Evolutionary conservation across 2,329 filamentous ascomycete genomes (phyloP).

Genomic region (Raffaelea arxii): DNA sequence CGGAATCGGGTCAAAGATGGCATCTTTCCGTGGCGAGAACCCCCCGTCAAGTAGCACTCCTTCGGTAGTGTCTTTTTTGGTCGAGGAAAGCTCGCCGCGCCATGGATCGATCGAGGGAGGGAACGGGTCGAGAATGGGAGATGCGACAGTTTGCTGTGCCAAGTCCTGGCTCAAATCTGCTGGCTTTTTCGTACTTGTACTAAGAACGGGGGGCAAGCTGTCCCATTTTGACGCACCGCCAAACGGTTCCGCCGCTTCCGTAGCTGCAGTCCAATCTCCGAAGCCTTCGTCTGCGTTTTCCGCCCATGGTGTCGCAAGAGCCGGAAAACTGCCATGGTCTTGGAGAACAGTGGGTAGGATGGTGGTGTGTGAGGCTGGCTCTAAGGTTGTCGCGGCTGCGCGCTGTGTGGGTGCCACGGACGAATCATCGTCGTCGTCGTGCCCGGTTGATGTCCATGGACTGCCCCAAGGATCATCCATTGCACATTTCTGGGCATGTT

Average conservation of each 20-base stretch:
- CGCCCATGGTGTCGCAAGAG: conserved; percentile 26
- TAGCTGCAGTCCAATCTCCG: conserved; percentile 26
- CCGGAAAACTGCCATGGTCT: conserved; percentile 10
- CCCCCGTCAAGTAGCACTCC: too few relatives aligned
- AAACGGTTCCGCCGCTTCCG: conserved; percentile 11
- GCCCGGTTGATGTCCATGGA: conserved; percentile 42
- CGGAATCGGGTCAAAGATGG: too few relatives aligned
- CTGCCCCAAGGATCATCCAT: conserved; percentile 58
- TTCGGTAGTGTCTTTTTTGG: too few relatives aligned
- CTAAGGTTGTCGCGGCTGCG: neutral
- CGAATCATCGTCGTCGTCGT: conserved; percentile 10
- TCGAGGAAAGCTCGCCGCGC: too few relatives aligned
- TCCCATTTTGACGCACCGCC: neutral
- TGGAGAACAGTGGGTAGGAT: too few relatives aligned
- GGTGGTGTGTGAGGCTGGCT: neutral
- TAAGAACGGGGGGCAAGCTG: neutral
- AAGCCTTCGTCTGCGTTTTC: conserved; percentile 29
- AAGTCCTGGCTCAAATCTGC: too few relatives aligned
- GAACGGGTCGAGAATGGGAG: too few relatives aligned
- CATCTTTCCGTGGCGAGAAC: too few relatives aligned
- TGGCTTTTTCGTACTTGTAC: too few relatives aligned
- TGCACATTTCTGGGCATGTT: conserved; percentile 10
- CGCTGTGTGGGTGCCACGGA: neutral
- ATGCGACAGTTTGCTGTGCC: too few relatives aligned
- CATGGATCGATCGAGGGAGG: too few relatives aligned